Conservation (phyloP, 306 rosid genomes). For the Delonix regia region DNA sequence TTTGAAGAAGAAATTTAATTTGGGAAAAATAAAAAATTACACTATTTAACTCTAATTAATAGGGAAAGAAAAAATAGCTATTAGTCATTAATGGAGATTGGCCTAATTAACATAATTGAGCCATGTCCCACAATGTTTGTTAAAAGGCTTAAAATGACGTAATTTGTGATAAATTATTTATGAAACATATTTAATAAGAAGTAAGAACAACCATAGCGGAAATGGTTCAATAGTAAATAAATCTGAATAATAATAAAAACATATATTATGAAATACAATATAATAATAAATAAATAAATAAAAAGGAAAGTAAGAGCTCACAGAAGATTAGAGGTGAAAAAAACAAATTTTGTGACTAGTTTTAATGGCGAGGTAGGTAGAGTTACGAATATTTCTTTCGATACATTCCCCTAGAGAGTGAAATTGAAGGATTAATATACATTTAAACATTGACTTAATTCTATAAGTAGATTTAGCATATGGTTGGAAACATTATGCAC, state of each 20-base stretch:
- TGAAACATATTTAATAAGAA: too few relatives aligned
- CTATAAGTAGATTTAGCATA: constrained; percentile 21
- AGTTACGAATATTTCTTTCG: constrained; percentile 21
- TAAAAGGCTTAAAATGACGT: neutral
- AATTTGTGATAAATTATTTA: constrained; percentile 21
- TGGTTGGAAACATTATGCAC: constrained; percentile 22
- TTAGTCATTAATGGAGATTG: too few relatives aligned
- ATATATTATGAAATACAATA: neutral
- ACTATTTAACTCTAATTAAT: neutral
- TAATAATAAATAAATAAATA: too few relatives aligned
- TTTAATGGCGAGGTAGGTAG: constrained; percentile 42
- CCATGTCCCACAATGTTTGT: too few relatives aligned
- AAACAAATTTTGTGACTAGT: neutral
- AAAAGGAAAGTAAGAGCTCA: neutral
- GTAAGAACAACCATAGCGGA: too few relatives aligned
- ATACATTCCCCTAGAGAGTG: constrained; percentile 27
- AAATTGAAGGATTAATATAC: constrained; percentile 27
- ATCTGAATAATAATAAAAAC: too few relatives aligned
- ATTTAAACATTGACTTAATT: constrained; percentile 41
- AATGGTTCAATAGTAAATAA: too few relatives aligned
- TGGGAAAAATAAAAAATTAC: neutral
- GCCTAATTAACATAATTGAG: neutral
- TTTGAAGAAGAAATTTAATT: too few relatives aligned
- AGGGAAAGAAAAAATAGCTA: neutral
- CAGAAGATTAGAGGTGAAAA: constrained; percentile 17